Evolutionary conservation across 257 asterid genomes (phyloP).

Genomic region (Forsythia viridissima): DNA sequence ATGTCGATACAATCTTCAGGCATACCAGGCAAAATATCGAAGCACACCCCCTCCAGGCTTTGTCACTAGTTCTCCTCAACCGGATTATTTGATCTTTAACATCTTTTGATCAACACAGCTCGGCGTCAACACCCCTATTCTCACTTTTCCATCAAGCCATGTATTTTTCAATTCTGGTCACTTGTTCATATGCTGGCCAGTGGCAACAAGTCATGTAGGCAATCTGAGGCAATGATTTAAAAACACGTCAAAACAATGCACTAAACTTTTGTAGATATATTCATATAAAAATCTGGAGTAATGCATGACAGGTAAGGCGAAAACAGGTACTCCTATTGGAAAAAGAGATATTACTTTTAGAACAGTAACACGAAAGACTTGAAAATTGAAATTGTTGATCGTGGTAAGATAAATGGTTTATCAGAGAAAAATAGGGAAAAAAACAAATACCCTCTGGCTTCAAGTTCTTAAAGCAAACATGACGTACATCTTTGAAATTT

Average conservation of each 20-base stretch:
- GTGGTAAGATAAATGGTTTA: background rate
- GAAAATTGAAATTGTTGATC: background rate
- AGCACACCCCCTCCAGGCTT: conserved; percentile 5
- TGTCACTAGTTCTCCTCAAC: background rate
- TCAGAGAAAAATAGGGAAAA: no score
- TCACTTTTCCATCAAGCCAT: conserved; percentile 11
- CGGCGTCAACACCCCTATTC: background rate
- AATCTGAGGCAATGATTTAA: conserved; percentile 12
- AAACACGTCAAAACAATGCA: no score
- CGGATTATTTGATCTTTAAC: conserved; percentile 1
- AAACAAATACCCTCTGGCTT: background rate
- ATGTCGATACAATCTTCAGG: background rate
- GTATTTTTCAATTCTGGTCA: conserved; percentile 6
- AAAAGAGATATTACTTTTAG: background rate
- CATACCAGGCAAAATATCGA: background rate
- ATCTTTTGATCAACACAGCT: conserved; percentile 7
- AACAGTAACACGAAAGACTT: background rate
- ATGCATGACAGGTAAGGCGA: background rate
- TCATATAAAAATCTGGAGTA: background rate
- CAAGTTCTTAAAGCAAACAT: background rate
- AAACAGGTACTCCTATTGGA: no score
- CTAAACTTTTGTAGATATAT: background rate
- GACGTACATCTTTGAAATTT: background rate
- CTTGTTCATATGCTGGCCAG: conserved; percentile 14
- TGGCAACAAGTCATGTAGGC: conserved; percentile 14